phyloP scores from a whole-genome alignment of 2,329 filamentous ascomycete species.

The Fonsecaea pugnacius region DNA sequence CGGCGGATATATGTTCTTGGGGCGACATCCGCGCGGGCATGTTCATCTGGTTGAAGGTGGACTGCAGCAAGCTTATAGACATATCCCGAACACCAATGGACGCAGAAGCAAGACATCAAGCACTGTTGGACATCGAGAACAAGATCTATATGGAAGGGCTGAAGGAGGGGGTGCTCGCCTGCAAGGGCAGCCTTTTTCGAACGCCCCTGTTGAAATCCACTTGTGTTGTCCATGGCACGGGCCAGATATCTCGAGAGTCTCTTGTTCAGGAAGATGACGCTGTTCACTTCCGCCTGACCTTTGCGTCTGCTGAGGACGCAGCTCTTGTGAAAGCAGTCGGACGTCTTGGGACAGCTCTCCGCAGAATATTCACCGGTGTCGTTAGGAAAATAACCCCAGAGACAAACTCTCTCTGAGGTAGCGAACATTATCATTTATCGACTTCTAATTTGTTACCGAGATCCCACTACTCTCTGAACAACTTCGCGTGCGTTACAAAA shows the following conservation, averaged over 20 bases:
- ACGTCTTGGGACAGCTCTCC: background rate
- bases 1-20: background rate
- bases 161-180: conserved; percentile 1
- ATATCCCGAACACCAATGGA: background rate
- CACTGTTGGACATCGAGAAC: background rate
- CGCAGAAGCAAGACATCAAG: background rate
- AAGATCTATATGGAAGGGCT: background rate
- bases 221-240: background rate
- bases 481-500: background rate
- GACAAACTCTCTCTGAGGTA: background rate
- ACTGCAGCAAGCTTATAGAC: background rate
- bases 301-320: background rate
- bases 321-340: background rate
- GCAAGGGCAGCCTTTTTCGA: background rate
- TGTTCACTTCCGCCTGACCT: background rate
- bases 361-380: background rate
- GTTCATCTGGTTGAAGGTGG: background rate
- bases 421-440: background rate
- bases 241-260: background rate
- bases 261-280: background rate
- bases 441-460: background rate
- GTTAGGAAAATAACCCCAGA: background rate
- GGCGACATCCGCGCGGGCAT: background rate
- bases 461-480: background rate
- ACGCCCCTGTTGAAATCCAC: background rate